Percentiles rank a stretch among this genome's conserved stretches.
These are phyloP conservation scores for Gonapodya sp. DNA, from an alignment of 192 early-diverging fungal species.

Conservation along the genomic window DNA sequence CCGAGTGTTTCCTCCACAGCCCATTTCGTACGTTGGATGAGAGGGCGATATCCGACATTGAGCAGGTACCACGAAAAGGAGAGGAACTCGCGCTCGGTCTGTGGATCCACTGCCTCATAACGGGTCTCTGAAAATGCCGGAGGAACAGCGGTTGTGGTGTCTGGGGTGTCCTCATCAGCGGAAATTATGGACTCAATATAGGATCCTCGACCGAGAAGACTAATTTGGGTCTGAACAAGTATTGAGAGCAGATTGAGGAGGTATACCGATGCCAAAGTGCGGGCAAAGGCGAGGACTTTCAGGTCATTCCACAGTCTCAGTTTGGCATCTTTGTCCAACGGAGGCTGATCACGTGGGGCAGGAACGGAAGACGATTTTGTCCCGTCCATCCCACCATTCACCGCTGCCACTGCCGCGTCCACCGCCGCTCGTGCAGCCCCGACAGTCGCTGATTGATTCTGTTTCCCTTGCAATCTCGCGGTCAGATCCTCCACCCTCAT, in stretches of 20 bases:
- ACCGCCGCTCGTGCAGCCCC: not conserved
- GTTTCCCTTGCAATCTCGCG: conserved; percentile 1
- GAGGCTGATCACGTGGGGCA: not conserved
- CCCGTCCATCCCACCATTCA: not conserved
- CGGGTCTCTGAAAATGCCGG: conserved; percentile 38
- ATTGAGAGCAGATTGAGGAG: conserved; percentile 74
- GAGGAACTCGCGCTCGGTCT: conserved; percentile 73
- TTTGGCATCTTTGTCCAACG: not conserved
- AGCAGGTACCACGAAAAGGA: conserved; percentile 87
- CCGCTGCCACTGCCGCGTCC: not conserved
- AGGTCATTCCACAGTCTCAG: conserved; percentile 6
- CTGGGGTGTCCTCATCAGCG: not conserved
- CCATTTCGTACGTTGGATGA: conserved; percentile 50
- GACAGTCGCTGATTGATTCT: not conserved
- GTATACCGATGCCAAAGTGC: conserved; percentile 78
- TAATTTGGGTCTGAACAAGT: conserved; percentile 79
- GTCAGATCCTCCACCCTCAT: conserved; percentile 3
- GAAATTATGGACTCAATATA: conserved; percentile 44
- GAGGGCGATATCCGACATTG: conserved; percentile 72
- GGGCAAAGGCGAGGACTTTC: conserved; percentile 59
- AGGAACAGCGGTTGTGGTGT: not conserved
- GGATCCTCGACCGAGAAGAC: conserved; percentile 80
- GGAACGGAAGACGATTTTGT: not conserved
- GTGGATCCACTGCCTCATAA: conserved; percentile 27
- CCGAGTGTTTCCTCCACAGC: conserved; percentile 46